Conservation (phyloP, 106 monocot species). For the Allium sativum region DNA sequence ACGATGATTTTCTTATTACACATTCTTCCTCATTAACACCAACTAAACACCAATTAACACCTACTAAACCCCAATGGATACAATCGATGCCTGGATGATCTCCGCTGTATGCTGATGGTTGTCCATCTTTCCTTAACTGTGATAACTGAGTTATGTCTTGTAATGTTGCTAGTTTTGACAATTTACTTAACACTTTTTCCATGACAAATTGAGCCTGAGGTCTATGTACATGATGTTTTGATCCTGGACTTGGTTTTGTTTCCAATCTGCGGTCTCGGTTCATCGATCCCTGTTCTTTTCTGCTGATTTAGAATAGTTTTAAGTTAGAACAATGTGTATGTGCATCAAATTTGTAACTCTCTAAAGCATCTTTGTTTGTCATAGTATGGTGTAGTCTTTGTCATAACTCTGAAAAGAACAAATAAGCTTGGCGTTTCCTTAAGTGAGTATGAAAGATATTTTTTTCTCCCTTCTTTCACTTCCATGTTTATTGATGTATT, state of each 20-base stretch:
- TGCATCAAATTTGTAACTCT: too few species aligned
- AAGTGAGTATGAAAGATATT: too few species aligned
- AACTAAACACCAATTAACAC: too few species aligned
- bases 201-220: slow-evolving; percentile 47
- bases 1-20: too few species aligned
- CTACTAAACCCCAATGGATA: slow-evolving; percentile 93
- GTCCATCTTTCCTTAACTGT: slow-evolving; percentile 82
- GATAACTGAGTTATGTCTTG: slow-evolving; percentile 82
- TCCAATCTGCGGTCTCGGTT: slow-evolving; percentile 41
- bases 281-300: slow-evolving; percentile 56
- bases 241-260: slow-evolving; percentile 44
- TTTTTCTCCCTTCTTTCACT: too few species aligned
- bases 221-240: slow-evolving; percentile 47
- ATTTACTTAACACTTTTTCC: slow-evolving; percentile 31
- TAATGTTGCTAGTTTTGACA: slow-evolving; percentile 53
- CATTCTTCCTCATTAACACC: too few species aligned
- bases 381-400: too few species aligned
- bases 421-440: too few species aligned
- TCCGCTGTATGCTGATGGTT: slow-evolving; percentile 76
- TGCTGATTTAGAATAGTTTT: slow-evolving; percentile 15
- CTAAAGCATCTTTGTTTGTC: too few species aligned
- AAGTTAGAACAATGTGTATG: neutral
- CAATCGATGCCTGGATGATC: slow-evolving; percentile 66
- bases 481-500: too few species aligned
- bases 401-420: too few species aligned